These are phyloP conservation scores for Tuber brumale DNA, from an alignment of 495 filamentous ascomycete species.

Conservation along the genomic window DNA sequence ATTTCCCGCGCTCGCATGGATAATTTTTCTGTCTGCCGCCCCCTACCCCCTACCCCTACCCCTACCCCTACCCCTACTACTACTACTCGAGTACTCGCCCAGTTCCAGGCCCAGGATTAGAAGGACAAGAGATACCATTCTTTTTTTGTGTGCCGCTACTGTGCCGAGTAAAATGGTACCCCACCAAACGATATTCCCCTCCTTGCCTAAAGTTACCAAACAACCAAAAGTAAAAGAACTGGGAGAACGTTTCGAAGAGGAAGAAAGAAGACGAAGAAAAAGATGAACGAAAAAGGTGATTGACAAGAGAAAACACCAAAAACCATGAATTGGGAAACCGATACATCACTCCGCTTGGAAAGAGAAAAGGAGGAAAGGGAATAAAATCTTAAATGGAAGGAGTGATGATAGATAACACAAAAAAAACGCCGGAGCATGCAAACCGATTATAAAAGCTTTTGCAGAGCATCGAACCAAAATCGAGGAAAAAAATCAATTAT, in stretches of 20 bases:
- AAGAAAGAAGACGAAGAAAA: neutral
- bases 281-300: neutral
- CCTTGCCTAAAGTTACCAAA: neutral
- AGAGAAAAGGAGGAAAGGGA: neutral
- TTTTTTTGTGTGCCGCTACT: neutral
- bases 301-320: neutral
- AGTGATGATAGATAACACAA: neutral
- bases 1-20: neutral
- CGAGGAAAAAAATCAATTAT: neutral
- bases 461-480: neutral
- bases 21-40: neutral
- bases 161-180: neutral
- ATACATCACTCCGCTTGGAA: neutral
- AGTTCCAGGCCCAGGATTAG: neutral
- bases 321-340: neutral
- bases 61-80: no score
- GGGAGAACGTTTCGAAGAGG: neutral
- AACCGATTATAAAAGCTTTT: neutral
- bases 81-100: no score
- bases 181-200: neutral
- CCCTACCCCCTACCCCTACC: no score
- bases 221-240: neutral
- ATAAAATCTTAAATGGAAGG: neutral
- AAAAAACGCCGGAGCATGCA: conserved; percentile 1
- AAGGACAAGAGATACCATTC: neutral